Evolutionary conservation across 768 basidiomycete genomes (phyloP), one percentile per base, ranked within the genome.

Genomic region (Mycena rebaudengoi): DNA sequence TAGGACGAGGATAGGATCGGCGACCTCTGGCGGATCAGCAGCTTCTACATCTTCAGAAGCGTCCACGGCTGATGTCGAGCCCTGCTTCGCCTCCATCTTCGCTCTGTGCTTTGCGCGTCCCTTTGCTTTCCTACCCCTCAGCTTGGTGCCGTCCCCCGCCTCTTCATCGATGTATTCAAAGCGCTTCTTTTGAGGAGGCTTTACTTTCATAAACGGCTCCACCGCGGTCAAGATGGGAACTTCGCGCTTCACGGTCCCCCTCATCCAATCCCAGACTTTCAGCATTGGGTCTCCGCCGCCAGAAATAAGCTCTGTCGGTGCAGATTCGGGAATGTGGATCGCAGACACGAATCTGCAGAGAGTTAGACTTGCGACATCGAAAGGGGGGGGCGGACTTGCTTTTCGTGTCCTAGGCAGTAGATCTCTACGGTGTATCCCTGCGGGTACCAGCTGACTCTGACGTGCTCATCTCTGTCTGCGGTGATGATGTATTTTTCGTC

Each of bases 381-480:
- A 2, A 44, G 18, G 26, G 21, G 21, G 3, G 18, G 49, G 43
- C 32, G 14, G 3, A 74, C 88, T 68, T 65, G 96, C 95, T 88
- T 91, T 68, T 82, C 82, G 71, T 96, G 92, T 18, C 96, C 95
- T 26, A 96, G 83, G 65, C 96, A 92, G 74, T 88, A 98, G 65
- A 84, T 87, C 74, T 98, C 95, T 64, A 98, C 92, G 43, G 85
- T 85, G 68, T 90, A 92, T 18, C 95, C 93, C 55, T 91, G 82
- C 0, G 98, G 98, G 71, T 85, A 99, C 86, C 92, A 87, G 70
- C 93, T 96, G 16, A 97, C 85, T 55, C 98, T 84, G 51, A 99
- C 91, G 72, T 99, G 98, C 73, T 99, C 98, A 71, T 99, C 98
- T 44, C 98, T 80, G 72, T 99, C 98, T 0, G 94, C 91, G 0